Percentiles rank a stretch among this genome's conserved stretches.
phyloP scores from a whole-genome alignment of 441 rosid genomes.

The Euphorbia corollata region DNA sequence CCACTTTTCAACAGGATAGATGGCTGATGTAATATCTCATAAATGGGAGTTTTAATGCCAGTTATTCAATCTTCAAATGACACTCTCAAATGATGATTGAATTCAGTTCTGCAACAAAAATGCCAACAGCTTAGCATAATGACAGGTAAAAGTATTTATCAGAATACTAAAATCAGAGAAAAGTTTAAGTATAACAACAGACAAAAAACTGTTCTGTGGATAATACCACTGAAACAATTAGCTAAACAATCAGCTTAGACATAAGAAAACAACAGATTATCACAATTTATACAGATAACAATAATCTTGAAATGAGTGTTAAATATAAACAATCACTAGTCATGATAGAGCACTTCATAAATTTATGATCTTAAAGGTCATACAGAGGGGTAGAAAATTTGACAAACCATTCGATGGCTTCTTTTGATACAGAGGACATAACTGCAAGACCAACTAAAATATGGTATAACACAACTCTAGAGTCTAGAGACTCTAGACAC shows the following conservation, averaged over 20 bases:
- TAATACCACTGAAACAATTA: background rate
- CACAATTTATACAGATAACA: background rate
- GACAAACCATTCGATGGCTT: slow-evolving; percentile 3
- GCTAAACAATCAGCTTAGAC: too few relatives aligned
- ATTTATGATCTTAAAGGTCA: background rate
- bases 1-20: background rate
- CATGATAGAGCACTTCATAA: background rate
- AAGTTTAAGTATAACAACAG: background rate
- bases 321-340: background rate
- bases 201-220: background rate
- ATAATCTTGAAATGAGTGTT: background rate
- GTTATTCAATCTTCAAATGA: slow-evolving; percentile 10
- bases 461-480: background rate
- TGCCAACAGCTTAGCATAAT: background rate
- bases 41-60: slow-evolving; percentile 17
- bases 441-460: background rate
- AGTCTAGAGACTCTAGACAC: background rate
- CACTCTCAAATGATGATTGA: slow-evolving; percentile 9
- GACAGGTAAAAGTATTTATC: background rate
- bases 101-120: slow-evolving; percentile 22
- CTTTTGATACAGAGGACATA: background rate
- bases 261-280: background rate
- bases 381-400: background rate
- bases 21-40: background rate
- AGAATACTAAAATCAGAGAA: background rate